Conservation (phyloP, 2,329 filamentous ascomycete genomes). For the Zymoseptoria ardabiliae region DNA sequence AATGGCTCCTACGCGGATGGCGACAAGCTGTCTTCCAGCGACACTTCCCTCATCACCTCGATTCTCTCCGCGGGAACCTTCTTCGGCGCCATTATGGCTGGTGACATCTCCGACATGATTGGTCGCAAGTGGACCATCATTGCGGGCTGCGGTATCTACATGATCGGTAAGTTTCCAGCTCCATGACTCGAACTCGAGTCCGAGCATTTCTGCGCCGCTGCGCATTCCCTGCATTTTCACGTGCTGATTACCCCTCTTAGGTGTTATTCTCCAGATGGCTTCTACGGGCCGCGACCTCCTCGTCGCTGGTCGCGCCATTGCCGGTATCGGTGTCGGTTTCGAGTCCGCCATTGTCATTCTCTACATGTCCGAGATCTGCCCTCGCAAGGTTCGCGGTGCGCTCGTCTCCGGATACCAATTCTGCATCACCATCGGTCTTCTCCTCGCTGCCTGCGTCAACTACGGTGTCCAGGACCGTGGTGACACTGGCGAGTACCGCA, state of each 20-base stretch:
- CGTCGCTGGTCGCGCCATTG: constrained; percentile 65
- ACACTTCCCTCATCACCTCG: constrained; percentile 59
- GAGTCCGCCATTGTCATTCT: constrained; percentile 73
- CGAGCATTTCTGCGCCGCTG: neutral
- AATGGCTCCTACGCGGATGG: constrained; percentile 33
- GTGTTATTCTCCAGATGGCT: constrained; percentile 58
- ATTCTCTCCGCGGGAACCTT: constrained; percentile 67
- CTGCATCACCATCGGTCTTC: constrained; percentile 65
- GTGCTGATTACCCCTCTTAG: constrained; percentile 10
- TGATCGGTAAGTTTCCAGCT: constrained; percentile 33
- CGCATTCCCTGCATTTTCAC: neutral
- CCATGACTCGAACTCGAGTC: neutral
- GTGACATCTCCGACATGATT: constrained; percentile 67
- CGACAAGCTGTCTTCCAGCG: constrained; percentile 23
- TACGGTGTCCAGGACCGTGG: constrained; percentile 59
- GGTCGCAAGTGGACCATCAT: constrained; percentile 68
- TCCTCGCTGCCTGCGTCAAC: constrained; percentile 62
- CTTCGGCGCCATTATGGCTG: constrained; percentile 69
- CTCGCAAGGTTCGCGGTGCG: constrained; percentile 57
- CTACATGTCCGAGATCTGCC: constrained; percentile 75
- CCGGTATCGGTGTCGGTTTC: constrained; percentile 72
- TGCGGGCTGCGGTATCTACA: constrained; percentile 63
- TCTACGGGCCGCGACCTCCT: constrained; percentile 53
- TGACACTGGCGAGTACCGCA: constrained; percentile 66
- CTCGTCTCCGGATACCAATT: constrained; percentile 80